A percentile compares a stretch with the other conserved stretches of the same genome.
Conservation (phyloP, 345 rosid species). For the Eucalyptus caleyi region DNA sequence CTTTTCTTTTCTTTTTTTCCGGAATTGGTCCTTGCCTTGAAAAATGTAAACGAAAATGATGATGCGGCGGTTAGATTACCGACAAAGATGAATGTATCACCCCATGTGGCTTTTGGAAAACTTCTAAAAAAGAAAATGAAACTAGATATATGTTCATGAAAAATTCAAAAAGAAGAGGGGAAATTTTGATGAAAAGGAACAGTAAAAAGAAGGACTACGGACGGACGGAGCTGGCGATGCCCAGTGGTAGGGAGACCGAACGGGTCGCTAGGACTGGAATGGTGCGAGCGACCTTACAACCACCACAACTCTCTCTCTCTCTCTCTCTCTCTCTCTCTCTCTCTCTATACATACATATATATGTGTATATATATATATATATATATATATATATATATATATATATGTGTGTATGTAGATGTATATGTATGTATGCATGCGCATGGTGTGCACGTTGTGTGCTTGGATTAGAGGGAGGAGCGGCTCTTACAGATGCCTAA, state of each 20-base stretch:
- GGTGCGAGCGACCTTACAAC: background rate
- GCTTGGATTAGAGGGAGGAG: background rate
- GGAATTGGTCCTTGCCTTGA: background rate
- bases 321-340: no score
- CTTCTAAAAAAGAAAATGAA: background rate
- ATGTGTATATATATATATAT: fast-evolving
- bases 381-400: no score
- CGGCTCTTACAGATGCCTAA: background rate
- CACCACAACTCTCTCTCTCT: background rate
- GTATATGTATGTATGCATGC: background rate
- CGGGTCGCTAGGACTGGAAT: background rate
- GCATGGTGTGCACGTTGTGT: background rate
- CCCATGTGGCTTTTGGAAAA: background rate
- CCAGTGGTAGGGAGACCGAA: background rate
- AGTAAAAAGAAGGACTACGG: background rate
- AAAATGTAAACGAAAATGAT: background rate
- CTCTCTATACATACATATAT: no score
- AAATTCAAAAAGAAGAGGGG: background rate
- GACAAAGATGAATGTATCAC: background rate
- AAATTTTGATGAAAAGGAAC: background rate
- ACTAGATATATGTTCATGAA: background rate
- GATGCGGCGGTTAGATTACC: background rate
- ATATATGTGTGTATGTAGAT: fast-evolving
- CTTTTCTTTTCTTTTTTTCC: background rate
- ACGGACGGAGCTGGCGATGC: background rate